phyloP scores from a whole-genome alignment of 257 asterid genomes.

The Verbena officinalis region DNA sequence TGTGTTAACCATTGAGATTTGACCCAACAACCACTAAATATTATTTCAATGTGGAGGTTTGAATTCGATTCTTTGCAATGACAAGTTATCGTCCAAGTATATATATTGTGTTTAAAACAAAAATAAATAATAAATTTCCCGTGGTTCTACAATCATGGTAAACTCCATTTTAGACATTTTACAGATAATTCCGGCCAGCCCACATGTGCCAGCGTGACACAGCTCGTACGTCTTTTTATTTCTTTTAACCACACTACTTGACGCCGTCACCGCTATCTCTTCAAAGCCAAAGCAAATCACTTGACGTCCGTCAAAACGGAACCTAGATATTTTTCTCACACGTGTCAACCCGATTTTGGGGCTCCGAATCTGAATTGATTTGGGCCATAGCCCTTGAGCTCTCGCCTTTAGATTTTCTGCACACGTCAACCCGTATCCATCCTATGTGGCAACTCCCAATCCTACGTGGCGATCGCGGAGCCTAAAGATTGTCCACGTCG shows the following conservation, averaged over 20 bases:
- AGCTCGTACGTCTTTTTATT: background rate
- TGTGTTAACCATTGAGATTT: no score
- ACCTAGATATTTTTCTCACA: slow-evolving; percentile 24
- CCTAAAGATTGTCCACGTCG: slow-evolving; percentile 43
- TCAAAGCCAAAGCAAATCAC: background rate
- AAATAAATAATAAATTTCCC: no score
- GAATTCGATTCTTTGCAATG: no score
- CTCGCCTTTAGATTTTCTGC: slow-evolving; percentile 39
- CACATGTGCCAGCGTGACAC: background rate
- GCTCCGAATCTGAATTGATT: slow-evolving; percentile 38
- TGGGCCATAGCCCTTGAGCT: slow-evolving; percentile 25
- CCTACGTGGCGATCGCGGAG: slow-evolving; percentile 37
- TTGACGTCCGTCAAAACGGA: slow-evolving; percentile 32
- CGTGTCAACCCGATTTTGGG: slow-evolving; percentile 31
- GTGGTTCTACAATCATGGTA: no score
- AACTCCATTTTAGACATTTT: no score
- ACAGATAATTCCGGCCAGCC: no score
- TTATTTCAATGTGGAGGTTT: no score
- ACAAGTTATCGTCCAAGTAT: no score
- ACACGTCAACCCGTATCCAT: slow-evolving; percentile 28
- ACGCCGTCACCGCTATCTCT: slow-evolving; percentile 21
- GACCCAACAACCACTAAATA: no score
- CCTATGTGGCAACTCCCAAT: slow-evolving; percentile 34
- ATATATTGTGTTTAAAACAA: no score
- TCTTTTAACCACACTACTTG: background rate